phyloP scores from a whole-genome alignment of 805 yeast genomes.

The Yamadazyma ubonensis region DNA sequence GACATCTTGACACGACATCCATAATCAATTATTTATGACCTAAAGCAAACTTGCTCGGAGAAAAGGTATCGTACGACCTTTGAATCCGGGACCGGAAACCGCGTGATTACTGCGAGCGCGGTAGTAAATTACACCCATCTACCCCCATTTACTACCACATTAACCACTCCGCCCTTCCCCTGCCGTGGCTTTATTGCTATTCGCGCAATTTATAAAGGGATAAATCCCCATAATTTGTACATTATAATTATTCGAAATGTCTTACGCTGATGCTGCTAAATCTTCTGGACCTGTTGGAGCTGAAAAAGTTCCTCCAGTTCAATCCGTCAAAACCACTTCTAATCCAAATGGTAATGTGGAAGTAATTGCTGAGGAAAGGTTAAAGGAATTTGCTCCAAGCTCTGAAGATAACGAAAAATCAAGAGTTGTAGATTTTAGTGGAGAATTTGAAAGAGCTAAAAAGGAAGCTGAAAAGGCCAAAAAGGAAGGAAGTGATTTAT shows the following conservation, averaged over 20 bases:
- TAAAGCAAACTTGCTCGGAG: constrained; percentile 1
- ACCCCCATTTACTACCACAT: background rate
- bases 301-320: constrained; percentile 30
- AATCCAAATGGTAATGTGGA: constrained; percentile 14
- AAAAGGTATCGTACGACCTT: constrained; percentile 1
- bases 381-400: constrained; percentile 17
- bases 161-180: background rate
- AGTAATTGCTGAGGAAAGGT: constrained; percentile 16
- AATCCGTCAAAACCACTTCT: constrained; percentile 19
- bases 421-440: constrained; percentile 19
- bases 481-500: constrained; percentile 22
- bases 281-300: constrained; percentile 37
- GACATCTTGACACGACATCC: too few species aligned
- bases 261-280: constrained; percentile 44
- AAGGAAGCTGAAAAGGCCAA: constrained; percentile 23
- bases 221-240: constrained; percentile 2
- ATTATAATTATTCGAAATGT: constrained; percentile 9
- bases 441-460: constrained; percentile 15
- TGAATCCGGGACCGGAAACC: background rate
- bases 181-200: constrained; percentile 1
- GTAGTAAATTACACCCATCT: background rate
- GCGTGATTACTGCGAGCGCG: background rate
- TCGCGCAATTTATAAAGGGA: constrained; percentile 2
- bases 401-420: constrained; percentile 17
- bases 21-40: too few species aligned